Evolutionary conservation across 2,329 filamentous ascomycete species (phyloP).

Genomic region (Hymenotorrendiella dingleyae): DNA sequence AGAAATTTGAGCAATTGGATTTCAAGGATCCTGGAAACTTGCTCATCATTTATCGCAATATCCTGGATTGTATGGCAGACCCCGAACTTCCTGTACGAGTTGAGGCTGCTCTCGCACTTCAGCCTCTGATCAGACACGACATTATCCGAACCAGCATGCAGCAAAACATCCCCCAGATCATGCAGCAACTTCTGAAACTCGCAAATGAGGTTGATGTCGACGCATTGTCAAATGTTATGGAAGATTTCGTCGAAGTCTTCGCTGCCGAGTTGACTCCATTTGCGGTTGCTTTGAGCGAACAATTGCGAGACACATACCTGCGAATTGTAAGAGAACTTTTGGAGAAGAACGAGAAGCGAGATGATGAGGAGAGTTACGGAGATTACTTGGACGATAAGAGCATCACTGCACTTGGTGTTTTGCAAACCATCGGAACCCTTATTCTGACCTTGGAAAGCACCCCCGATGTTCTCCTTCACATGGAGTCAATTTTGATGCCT

Average conservation of each 20-base stretch:
- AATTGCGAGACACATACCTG: conserved; percentile 91
- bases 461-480: conserved; percentile 86
- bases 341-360: conserved; percentile 75
- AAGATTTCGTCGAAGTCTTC: conserved; percentile 98
- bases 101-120: conserved; percentile 86
- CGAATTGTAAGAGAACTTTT: conserved; percentile 87
- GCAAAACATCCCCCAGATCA: conserved; percentile 95
- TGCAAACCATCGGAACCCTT: conserved; percentile 95
- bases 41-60: conserved; percentile 92
- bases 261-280: conserved; percentile 96
- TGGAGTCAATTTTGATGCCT: conserved; percentile 94
- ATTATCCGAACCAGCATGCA: conserved; percentile 94
- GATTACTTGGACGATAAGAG: conserved; percentile 98
- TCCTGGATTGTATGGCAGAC: conserved; percentile 95
- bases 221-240: conserved; percentile 96
- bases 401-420: conserved; percentile 89
- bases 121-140: conserved; percentile 93
- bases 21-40: conserved; percentile 97
- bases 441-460: conserved; percentile 97
- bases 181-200: conserved; percentile 96
- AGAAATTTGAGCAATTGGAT: conserved; percentile 95
- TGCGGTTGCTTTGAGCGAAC: conserved; percentile 90
- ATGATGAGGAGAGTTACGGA: conserved; percentile 70
- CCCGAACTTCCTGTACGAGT: conserved; percentile 89
- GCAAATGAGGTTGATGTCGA: conserved; percentile 98